Conservation (phyloP, 1,284 basidiomycete genomes). For the Ceratobasidium sp. region DNA sequence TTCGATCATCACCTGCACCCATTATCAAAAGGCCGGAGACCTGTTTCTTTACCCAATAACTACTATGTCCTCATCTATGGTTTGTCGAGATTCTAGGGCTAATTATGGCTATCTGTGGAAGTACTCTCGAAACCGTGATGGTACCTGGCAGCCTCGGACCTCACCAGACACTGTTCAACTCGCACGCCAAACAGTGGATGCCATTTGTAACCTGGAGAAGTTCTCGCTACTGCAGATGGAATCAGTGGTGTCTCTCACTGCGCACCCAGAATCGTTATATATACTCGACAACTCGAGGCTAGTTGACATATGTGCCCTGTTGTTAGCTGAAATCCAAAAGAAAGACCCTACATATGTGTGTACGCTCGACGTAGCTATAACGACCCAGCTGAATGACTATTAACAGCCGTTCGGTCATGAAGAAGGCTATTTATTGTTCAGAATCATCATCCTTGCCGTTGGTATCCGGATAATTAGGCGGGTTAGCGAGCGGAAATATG, state of each 20-base stretch:
- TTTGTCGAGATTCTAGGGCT: too few relatives aligned
- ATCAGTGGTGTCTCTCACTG: slow-evolving; percentile 7
- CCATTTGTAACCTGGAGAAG: background rate
- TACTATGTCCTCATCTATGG: too few relatives aligned
- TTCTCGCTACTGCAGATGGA: background rate
- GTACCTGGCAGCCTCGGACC: slow-evolving; percentile 1
- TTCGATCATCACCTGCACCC: too few relatives aligned
- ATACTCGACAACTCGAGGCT: background rate
- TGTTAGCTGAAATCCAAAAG: background rate
- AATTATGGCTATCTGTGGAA: background rate
- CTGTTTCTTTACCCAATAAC: too few relatives aligned
- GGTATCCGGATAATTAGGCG: background rate
- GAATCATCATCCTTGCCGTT: background rate
- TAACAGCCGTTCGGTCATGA: slow-evolving; percentile 10
- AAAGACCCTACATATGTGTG: background rate
- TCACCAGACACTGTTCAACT: background rate
- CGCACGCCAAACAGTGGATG: background rate
- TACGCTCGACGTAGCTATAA: background rate
- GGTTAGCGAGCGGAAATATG: background rate
- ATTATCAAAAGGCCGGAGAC: too few relatives aligned
- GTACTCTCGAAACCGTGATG: slow-evolving; percentile 3
- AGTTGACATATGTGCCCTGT: background rate
- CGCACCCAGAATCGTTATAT: background rate
- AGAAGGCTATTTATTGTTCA: background rate
- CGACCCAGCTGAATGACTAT: background rate